Conservation (phyloP, 2,329 filamentous ascomycete genomes). For the Dactylellina leptospora region DNA sequence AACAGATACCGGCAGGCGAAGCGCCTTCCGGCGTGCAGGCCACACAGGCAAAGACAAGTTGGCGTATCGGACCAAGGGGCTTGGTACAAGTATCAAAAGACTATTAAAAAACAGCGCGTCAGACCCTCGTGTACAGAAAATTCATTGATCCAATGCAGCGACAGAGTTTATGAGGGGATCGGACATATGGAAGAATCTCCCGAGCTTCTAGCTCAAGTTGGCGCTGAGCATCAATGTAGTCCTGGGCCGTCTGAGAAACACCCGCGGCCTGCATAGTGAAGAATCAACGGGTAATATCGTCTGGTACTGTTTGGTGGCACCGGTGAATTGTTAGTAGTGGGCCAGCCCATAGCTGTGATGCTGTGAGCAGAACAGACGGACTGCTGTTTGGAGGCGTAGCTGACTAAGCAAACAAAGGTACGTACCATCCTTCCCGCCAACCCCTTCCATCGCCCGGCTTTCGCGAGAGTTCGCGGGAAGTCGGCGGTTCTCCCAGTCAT, state of each 20-base stretch:
- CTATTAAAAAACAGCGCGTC: constrained; percentile 62
- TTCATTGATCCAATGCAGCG: constrained; percentile 52
- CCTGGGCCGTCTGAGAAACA: constrained; percentile 39
- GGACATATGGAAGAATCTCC: constrained; percentile 90
- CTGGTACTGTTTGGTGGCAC: too few species aligned
- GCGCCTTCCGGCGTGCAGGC: constrained; percentile 79
- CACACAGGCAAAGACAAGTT: constrained; percentile 88
- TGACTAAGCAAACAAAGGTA: too few species aligned
- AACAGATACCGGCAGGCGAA: constrained; percentile 85
- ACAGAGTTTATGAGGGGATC: constrained; percentile 56
- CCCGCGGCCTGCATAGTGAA: constrained; percentile 6
- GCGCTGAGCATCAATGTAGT: constrained; percentile 86
- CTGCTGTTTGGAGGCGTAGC: too few species aligned
- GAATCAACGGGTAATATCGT: too few species aligned
- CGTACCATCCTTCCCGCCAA: too few species aligned
- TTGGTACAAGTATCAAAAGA: constrained; percentile 94
- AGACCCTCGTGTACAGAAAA: background rate
- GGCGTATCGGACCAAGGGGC: constrained; percentile 84
- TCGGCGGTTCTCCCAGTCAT: too few species aligned
- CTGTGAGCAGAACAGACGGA: too few species aligned
- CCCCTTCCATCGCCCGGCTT: too few species aligned
- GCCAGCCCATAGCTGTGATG: too few species aligned
- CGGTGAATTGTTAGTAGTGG: too few species aligned
- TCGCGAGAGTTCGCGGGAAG: too few species aligned
- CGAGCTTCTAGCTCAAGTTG: constrained; percentile 92